A percentile compares a stretch with the other conserved stretches of the same genome.
Evolutionary conservation across 768 basidiomycete genomes (phyloP).

Genomic region (Clitopilus hobsonii): DNA sequence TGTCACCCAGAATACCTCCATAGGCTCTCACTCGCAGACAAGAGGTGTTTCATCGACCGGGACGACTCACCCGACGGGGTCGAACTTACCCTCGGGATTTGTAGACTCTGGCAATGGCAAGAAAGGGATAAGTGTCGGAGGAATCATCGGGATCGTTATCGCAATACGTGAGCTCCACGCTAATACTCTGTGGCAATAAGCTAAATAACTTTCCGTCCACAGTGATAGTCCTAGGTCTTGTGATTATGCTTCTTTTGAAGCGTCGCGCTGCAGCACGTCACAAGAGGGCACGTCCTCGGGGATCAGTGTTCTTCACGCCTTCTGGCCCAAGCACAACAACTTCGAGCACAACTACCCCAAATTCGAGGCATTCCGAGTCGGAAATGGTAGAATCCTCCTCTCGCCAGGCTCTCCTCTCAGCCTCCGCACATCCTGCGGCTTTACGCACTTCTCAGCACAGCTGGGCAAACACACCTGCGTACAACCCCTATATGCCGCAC

Average conservation of each 20-base stretch:
- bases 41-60: background rate
- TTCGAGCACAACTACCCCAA: background rate
- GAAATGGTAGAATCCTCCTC: constrained; percentile 6
- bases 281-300: constrained; percentile 11
- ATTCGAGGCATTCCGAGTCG: background rate
- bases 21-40: background rate
- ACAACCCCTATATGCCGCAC: background rate
- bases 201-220: background rate
- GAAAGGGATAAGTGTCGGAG: constrained; percentile 12
- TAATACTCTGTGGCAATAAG: background rate
- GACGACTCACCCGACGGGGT: background rate
- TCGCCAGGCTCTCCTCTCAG: background rate
- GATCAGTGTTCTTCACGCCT: constrained; percentile 3
- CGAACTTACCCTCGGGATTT: background rate
- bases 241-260: constrained; percentile 9
- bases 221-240: constrained; percentile 5
- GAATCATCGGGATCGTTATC: constrained; percentile 15
- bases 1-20: background rate
- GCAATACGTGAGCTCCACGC: constrained; percentile 11
- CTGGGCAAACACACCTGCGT: background rate
- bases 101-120: background rate
- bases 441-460: background rate
- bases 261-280: constrained; percentile 7
- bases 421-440: background rate
- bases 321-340: background rate